Evolutionary conservation across 768 basidiomycete species (phyloP).

Genomic region (Lactarius pseudohatsudake): DNA sequence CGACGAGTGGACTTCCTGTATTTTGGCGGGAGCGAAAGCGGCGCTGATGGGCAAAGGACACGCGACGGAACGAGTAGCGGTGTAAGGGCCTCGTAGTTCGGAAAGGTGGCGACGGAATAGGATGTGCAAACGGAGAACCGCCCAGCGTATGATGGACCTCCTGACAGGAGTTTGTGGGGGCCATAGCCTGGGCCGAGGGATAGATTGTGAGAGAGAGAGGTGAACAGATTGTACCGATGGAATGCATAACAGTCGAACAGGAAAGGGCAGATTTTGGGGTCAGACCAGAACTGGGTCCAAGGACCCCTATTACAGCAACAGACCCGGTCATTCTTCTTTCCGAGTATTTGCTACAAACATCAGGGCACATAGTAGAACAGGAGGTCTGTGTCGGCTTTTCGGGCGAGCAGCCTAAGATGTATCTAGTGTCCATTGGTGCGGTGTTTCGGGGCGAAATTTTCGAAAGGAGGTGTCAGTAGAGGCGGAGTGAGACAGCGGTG

Average conservation of each 20-base stretch:
- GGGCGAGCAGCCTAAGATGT: not conserved
- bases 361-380: not conserved
- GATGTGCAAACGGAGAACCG: not conserved
- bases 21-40: constrained; percentile 18
- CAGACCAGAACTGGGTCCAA: not conserved
- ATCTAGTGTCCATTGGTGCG: not conserved
- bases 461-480: too few relatives aligned
- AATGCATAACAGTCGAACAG: constrained; percentile 9
- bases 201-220: constrained; percentile 22
- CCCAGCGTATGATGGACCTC: not conserved
- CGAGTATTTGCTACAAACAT: not conserved
- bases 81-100: constrained; percentile 3
- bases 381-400: not conserved
- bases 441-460: not conserved
- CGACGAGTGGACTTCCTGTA: not conserved
- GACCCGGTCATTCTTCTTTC: not conserved
- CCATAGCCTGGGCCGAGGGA: constrained; percentile 14
- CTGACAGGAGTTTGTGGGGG: constrained; percentile 19
- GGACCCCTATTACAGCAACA: not conserved
- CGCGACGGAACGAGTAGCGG: constrained; percentile 1
- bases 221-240: constrained; percentile 11
- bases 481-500: not conserved
- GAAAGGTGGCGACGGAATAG: not conserved
- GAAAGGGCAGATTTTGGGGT: not conserved
- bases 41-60: constrained; percentile 13